Base-by-base conservation (phyloP, 2,329 filamentous ascomycete genomes). In the Aureobasidium sp. region DNA sequence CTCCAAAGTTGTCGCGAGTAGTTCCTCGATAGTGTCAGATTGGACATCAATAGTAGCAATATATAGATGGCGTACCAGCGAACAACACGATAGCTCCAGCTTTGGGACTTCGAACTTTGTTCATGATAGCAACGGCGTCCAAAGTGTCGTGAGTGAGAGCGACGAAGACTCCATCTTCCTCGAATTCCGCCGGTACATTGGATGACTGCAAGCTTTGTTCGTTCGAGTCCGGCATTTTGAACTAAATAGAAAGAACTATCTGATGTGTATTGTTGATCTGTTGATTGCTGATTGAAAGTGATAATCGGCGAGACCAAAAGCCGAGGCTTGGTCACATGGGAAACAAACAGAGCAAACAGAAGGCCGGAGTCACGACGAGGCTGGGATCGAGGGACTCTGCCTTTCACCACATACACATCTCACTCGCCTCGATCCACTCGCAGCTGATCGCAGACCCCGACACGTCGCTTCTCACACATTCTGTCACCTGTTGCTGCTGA, bases 21-120 rank as follows among this genome's bases (percentile, higher is more conserved):
- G 88, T 91, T 60, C 89, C 88, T 88, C 65, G 20, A 39, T 22
- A 15, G 8, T 34, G n/a, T 47, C 27, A 25, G 48, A 25, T 9
- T 27, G 5, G 2, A 8, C 15, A 2, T 25, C 45, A 15, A 36
- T 11, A 31, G 14, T 37, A 12, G 44, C 25, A 29, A 1, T 48
- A 22, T 31, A 14, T n/a, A 17, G 15, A 41, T 64, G 52, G 68
- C 74, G 66, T 78, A 86, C 88, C 89, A 63, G 87, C 86, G 72
- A 92, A 92, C 37, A 91, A 70, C 11, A 92, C 88, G 53, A 91
- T 87, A 14, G 89, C 89, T 6, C 89, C 89, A 12, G 89, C 88
- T 68, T 85, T 82, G 22, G 87, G 86, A 68, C 84, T 89, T 66
- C 88, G 86, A 25, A 94, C 89, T 51, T 79, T 81, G 67, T 86